These are phyloP conservation scores for Toxoplasma gondii DNA, from an alignment of 169 alveolate genomes.

Conservation along the genomic window DNA sequence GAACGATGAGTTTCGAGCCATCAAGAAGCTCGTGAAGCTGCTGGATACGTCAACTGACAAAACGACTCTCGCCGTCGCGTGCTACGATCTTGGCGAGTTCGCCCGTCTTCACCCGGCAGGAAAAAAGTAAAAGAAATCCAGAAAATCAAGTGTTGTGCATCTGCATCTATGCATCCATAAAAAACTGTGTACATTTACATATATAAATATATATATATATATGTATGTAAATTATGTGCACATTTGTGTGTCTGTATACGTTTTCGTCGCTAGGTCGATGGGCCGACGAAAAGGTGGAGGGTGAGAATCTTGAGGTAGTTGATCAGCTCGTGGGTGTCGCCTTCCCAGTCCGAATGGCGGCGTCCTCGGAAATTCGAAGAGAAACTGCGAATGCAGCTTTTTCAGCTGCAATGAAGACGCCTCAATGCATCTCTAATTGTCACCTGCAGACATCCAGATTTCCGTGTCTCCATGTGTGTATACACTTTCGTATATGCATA, in stretches of 20 bases:
- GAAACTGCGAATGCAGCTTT: too few species aligned
- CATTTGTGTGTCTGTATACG: too few species aligned
- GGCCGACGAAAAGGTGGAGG: too few species aligned
- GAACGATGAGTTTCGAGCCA: conserved; percentile 74
- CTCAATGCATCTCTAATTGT: too few species aligned
- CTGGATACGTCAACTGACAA: conserved; percentile 65
- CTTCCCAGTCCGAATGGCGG: too few species aligned
- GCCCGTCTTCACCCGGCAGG: conserved; percentile 88
- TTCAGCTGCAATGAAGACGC: too few species aligned
- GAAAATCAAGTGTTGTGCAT: neutral
- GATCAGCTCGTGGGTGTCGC: too few species aligned
- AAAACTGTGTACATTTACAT: neutral
- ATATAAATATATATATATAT: neutral
- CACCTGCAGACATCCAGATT: neutral
- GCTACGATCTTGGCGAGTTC: conserved; percentile 87
- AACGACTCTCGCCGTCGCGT: conserved; percentile 83
- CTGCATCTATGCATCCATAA: neutral
- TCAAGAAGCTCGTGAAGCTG: conserved; percentile 71
- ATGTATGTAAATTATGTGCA: neutral
- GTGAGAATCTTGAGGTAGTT: too few species aligned
- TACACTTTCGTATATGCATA: neutral
- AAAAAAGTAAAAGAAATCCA: conserved; percentile 57
- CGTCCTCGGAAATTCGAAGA: too few species aligned
- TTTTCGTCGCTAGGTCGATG: too few species aligned
- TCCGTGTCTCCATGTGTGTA: neutral